phyloP scores from a whole-genome alignment of 768 basidiomycete genomes.

The Lactarius sanguifluus region DNA sequence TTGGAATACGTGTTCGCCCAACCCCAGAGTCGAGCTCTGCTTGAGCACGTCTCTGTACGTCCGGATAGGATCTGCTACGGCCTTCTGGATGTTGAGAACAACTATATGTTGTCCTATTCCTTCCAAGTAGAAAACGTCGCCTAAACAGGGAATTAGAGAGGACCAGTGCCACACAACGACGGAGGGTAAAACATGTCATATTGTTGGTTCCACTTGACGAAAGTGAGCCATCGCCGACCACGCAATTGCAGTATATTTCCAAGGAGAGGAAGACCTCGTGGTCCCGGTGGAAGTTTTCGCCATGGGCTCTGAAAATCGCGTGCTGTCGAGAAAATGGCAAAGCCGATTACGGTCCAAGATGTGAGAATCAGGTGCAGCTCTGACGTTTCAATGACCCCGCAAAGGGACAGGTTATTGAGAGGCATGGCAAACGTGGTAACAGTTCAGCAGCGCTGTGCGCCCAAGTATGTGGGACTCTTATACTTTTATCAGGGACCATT shows the following conservation, averaged over 20 bases:
- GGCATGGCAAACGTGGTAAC: not conserved
- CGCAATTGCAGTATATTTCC: slow-evolving; percentile 20
- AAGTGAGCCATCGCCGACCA: slow-evolving; percentile 24
- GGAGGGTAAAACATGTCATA: not conserved
- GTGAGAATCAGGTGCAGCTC: slow-evolving; percentile 2
- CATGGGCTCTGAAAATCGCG: slow-evolving; percentile 26
- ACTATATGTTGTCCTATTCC: slow-evolving; percentile 28
- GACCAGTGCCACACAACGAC: too few relatives aligned
- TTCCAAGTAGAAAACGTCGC: slow-evolving; percentile 27
- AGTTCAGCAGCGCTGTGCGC: too few relatives aligned
- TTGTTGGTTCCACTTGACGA: slow-evolving; percentile 19
- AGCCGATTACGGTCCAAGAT: not conserved
- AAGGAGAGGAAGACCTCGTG: slow-evolving; percentile 22
- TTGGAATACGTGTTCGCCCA: slow-evolving; percentile 17
- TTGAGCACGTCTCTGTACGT: slow-evolving; percentile 8
- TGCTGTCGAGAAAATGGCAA: not conserved
- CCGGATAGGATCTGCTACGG: slow-evolving; percentile 28
- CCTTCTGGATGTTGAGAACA: slow-evolving; percentile 33
- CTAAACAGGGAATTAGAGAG: slow-evolving; percentile 13
- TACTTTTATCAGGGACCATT: too few relatives aligned
- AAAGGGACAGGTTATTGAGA: not conserved
- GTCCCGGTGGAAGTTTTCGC: slow-evolving; percentile 26
- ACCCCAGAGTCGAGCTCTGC: slow-evolving; percentile 19
- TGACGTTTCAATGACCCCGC: not conserved
- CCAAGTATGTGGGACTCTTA: too few relatives aligned